phyloP scores from a whole-genome alignment of 225 moss, liverwort and hornwort species.

The Antitrichia curtipendula region DNA sequence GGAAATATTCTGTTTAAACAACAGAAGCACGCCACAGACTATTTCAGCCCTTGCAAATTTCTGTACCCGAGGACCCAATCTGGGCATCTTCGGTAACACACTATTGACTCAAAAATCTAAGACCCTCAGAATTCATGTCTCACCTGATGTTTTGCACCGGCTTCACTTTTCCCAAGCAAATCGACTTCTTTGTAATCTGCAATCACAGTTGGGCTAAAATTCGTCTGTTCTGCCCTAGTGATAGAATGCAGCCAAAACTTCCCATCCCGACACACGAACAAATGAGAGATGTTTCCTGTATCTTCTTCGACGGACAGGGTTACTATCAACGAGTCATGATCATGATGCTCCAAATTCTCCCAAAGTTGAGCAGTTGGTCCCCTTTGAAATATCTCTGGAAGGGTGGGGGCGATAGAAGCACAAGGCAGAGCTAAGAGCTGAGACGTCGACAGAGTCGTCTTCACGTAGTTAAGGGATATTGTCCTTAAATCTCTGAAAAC shows the following conservation, averaged over 20 bases:
- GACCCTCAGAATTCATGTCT: not conserved
- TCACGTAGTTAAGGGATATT: constrained; percentile 5
- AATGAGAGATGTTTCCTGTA: constrained; percentile 33
- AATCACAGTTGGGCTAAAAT: not conserved
- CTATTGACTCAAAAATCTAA: not conserved
- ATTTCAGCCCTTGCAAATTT: not conserved
- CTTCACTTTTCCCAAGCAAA: constrained; percentile 1
- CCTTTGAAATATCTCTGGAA: constrained; percentile 48
- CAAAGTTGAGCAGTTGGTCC: constrained; percentile 36
- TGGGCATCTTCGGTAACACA: not conserved
- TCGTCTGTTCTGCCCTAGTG: constrained; percentile 1
- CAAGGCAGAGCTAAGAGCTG: constrained; percentile 55
- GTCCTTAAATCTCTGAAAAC: constrained; percentile 29
- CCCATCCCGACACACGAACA: constrained; percentile 50
- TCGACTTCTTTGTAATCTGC: constrained; percentile 1
- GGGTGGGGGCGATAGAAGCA: constrained; percentile 33
- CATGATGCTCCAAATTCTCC: constrained; percentile 36
- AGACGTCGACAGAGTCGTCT: constrained; percentile 18
- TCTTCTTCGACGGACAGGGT: constrained; percentile 46
- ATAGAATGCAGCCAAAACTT: constrained; percentile 50
- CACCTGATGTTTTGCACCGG: constrained; percentile 9
- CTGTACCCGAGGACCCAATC: not conserved
- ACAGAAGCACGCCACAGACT: not conserved
- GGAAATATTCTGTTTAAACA: constrained; percentile 1
- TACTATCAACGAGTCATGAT: constrained; percentile 18